These are phyloP conservation scores for Colletotrichum sp. DNA, from an alignment of 2,329 filamentous ascomycete species.

Conservation along the genomic window DNA sequence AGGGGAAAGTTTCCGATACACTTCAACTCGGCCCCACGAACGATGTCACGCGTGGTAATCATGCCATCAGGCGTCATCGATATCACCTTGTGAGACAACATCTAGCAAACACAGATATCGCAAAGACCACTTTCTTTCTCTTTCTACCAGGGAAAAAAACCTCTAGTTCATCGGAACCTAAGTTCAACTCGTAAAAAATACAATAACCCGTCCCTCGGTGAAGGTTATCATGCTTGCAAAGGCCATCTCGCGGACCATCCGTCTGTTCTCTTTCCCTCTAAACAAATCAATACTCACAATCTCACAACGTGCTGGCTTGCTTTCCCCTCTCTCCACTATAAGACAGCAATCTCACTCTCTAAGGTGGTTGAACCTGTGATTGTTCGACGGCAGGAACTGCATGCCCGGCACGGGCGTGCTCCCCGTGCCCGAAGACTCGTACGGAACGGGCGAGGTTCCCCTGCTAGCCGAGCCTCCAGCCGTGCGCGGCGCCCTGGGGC, in stretches of 20 bases:
- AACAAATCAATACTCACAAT: neutral
- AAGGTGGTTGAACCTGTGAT: constrained; percentile 49
- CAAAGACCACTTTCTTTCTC: neutral
- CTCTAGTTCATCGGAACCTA: neutral
- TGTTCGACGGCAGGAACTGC: constrained; percentile 46
- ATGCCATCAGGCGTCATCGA: neutral
- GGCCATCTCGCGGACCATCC: neutral
- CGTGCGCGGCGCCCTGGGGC: constrained; percentile 44
- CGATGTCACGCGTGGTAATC: neutral
- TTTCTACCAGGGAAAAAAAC: neutral
- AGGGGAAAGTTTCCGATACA: neutral
- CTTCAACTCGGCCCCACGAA: neutral
- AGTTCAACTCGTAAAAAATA: neutral
- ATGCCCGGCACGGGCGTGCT: constrained; percentile 38
- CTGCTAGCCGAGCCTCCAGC: constrained; percentile 47
- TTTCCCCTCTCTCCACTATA: too few species aligned
- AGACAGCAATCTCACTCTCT: constrained; percentile 35
- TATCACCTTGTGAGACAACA: neutral
- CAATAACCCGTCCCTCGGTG: neutral
- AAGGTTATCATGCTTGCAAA: constrained; percentile 8
- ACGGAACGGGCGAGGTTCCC: constrained; percentile 53
- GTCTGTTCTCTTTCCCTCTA: neutral
- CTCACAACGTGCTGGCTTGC: neutral
- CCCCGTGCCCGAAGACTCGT: constrained; percentile 34
- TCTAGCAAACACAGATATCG: neutral